A percentile compares a stretch with the other conserved stretches of the same genome.
These are phyloP conservation scores for Suillus plorans DNA, from an alignment of 768 basidiomycete species.

Conservation along the genomic window DNA sequence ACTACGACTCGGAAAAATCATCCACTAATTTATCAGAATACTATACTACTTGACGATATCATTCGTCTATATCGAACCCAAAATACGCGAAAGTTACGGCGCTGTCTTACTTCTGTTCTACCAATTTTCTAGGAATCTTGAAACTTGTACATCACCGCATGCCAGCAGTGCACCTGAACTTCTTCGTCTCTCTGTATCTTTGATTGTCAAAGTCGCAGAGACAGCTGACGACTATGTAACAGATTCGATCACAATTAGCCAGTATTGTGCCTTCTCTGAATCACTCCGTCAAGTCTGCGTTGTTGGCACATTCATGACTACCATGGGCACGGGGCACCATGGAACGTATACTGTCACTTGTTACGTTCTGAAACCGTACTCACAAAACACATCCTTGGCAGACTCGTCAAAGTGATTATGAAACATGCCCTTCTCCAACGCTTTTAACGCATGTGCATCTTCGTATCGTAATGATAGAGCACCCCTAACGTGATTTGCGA, in stretches of 20 bases:
- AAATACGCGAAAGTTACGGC: background rate
- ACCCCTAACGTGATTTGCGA: too few species aligned
- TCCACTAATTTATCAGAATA: too few species aligned
- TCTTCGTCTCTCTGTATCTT: background rate
- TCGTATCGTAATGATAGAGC: too few species aligned
- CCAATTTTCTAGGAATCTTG: background rate
- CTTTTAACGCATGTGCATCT: too few species aligned
- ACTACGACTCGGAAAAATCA: too few species aligned
- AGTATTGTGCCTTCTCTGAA: background rate
- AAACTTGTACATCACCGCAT: background rate
- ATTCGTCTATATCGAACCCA: background rate
- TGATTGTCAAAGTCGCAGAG: background rate
- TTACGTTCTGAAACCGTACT: background rate
- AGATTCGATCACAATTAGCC: background rate
- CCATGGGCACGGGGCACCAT: background rate
- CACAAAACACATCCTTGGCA: too few species aligned
- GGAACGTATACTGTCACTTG: background rate
- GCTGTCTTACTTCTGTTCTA: background rate
- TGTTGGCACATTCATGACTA: background rate
- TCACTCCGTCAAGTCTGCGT: background rate
- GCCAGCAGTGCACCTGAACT: background rate
- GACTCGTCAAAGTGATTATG: too few species aligned
- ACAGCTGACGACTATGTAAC: background rate
- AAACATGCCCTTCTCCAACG: too few species aligned
- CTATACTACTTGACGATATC: too few species aligned